phyloP scores from a whole-genome alignment of 75 land plant species.

The Azolla pinnata region DNA sequence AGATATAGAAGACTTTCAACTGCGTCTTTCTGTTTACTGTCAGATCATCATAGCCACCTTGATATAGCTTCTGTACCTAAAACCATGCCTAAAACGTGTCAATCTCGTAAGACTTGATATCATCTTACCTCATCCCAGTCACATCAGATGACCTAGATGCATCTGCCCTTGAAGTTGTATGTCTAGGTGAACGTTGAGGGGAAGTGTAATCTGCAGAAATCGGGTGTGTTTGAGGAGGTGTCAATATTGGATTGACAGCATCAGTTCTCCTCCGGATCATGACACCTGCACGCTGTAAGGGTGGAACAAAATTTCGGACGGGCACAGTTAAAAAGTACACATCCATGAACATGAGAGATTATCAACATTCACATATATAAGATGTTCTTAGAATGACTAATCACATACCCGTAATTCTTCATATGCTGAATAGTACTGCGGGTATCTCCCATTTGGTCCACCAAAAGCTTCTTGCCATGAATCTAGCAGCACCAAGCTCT shows the following conservation, averaged over 20 bases:
- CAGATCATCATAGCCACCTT: background rate
- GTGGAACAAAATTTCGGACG: background rate
- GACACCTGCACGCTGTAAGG: conserved; percentile 73
- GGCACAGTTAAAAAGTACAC: background rate
- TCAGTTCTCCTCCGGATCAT: conserved; percentile 81
- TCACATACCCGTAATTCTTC: conserved; percentile 18
- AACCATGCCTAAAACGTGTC: background rate
- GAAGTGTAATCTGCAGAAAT: conserved; percentile 37
- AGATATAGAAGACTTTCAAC: background rate
- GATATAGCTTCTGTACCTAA: background rate
- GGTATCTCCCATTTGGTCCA: conserved; percentile 25
- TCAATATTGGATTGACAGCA: conserved; percentile 68
- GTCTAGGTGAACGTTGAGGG: conserved; percentile 30
- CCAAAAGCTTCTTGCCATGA: conserved; percentile 38
- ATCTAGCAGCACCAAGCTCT: conserved; percentile 22
- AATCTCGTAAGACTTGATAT: background rate
- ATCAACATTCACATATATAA: conserved; percentile 4
- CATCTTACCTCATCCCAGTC: conserved; percentile 70
- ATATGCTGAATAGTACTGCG: conserved; percentile 27
- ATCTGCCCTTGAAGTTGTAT: conserved; percentile 34
- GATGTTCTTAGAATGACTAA: background rate
- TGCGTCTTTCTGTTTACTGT: background rate
- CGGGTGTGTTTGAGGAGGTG: conserved; percentile 89
- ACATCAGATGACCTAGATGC: conserved; percentile 46
- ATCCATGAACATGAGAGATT: background rate